Base-by-base conservation (phyloP, 2,329 filamentous ascomycete genomes). In the Teratosphaeriaceae sp. region DNA sequence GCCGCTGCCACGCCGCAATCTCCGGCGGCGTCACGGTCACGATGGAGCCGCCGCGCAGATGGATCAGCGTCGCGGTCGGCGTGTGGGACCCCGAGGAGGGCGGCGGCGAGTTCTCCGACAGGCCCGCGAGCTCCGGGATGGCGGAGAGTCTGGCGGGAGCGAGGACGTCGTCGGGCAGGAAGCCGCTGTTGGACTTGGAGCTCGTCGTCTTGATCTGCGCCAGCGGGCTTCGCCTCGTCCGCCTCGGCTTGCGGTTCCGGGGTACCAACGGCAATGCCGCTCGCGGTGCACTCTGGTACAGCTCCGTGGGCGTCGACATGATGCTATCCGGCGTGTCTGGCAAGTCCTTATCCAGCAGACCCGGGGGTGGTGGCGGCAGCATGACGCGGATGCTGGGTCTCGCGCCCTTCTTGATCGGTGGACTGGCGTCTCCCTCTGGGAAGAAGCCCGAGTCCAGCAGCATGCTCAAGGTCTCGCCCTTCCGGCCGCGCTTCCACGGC, bases 21-120 rank as follows among this genome's bases (percentile, higher is more conserved):
- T 65, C 63, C 2, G 58, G 61, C 11, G 61, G 54, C 19, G 53
- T 54, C 12, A 65, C 58, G 1, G 61, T 64, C 21, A 64, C 49
- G 11, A 62, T 52, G 5, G 63, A 64, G 22, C 58, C 59, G 34
- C 51, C 59, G 38, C 56, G 54, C 27, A 62, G 51, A 30, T 60
- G 58, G 7, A 63, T 61, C 38, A 56, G 51, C 9, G 52, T 59
- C 34, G 51, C 46, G n/a, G 49, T 38, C 9, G 52, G 55, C 19
- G 52, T 54, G 1, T 45, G 38, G 6, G 46, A 37, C 12, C 49
- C 52, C 9, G 56, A 54, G 1, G 45, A 38, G 3, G 24, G 29
- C 9, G 49, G 49, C 20, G 47, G 48, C 29, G 51, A 45, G 22
- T 54, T 54, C 39, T 58, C 56, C 19, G 40, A 38, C 2, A 35